These are phyloP conservation scores for Neoscytalidium dimidiatum DNA, from an alignment of 2,329 filamentous ascomycete species.

Conservation along the genomic window DNA sequence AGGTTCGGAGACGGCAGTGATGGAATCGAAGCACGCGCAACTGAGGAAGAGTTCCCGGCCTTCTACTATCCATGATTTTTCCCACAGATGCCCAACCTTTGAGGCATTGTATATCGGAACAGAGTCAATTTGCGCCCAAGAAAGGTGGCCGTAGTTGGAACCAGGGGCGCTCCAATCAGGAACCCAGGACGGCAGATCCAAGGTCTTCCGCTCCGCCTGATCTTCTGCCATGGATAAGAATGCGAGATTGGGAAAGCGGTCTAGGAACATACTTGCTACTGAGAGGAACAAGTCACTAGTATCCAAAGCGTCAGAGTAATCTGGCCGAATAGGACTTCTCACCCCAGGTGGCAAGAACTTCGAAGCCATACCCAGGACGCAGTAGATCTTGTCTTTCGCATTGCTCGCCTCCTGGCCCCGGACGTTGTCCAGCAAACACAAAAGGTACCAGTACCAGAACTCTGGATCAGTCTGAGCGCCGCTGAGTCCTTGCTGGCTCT, in stretches of 20 bases:
- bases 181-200: not conserved
- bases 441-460: slow-evolving; percentile 10
- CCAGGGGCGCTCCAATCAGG: not conserved
- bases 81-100: not conserved
- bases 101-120: not conserved
- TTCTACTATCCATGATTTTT: not conserved
- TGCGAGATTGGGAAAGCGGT: not conserved
- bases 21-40: not conserved
- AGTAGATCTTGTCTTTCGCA: not conserved
- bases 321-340: not conserved
- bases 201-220: not conserved
- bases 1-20: not conserved
- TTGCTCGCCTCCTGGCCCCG: not conserved
- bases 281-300: not conserved
- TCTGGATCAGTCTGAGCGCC: not conserved
- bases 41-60: not conserved
- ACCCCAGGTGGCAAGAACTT: not conserved
- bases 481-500: not conserved
- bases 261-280: not conserved
- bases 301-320: not conserved
- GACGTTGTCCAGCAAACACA: not conserved
- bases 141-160: not conserved
- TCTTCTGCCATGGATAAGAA: not conserved
- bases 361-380: not conserved
- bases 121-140: not conserved